A percentile compares a stretch with the other conserved stretches of the same genome.
These are phyloP conservation scores for Starmera quercuum DNA, from an alignment of 805 yeast species.

Conservation along the genomic window DNA sequence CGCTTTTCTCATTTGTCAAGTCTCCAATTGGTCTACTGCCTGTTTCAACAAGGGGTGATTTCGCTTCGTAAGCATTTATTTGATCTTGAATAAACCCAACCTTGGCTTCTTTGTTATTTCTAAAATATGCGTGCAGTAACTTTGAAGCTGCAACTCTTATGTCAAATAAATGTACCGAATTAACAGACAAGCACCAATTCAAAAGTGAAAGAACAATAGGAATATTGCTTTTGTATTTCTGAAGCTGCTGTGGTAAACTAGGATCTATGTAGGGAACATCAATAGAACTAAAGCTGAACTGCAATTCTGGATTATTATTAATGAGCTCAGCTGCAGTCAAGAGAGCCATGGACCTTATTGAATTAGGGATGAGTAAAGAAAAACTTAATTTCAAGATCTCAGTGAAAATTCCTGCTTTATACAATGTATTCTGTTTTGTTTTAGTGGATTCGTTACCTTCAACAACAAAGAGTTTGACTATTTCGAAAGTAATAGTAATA, in stretches of 20 bases:
- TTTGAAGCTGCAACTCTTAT: slow-evolving; percentile 66
- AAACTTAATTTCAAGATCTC: slow-evolving; percentile 66
- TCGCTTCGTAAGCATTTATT: slow-evolving; percentile 30
- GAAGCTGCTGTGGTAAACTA: slow-evolving; percentile 33
- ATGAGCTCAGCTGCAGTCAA: slow-evolving; percentile 74
- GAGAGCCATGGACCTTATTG: slow-evolving; percentile 61
- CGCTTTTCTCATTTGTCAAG: background rate
- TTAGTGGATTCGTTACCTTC: slow-evolving; percentile 64
- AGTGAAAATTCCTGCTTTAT: slow-evolving; percentile 55
- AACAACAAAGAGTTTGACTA: slow-evolving; percentile 62
- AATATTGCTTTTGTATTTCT: slow-evolving; percentile 28
- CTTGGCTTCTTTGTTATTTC: slow-evolving; percentile 56
- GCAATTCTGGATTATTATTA: slow-evolving; percentile 56
- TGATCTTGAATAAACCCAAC: slow-evolving; percentile 61
- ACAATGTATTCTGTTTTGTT: slow-evolving; percentile 53
- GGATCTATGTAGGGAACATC: slow-evolving; percentile 94
- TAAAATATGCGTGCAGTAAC: slow-evolving; percentile 61
- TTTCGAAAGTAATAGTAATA: slow-evolving; percentile 58
- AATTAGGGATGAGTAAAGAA: slow-evolving; percentile 52
- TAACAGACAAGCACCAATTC: slow-evolving; percentile 74
- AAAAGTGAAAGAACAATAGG: slow-evolving; percentile 72
- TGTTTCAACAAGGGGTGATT: background rate
- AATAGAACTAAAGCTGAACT: slow-evolving; percentile 62
- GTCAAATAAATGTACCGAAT: slow-evolving; percentile 81
- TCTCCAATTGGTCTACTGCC: background rate